Evolutionary conservation across 805 yeast species (phyloP), one percentile per base, ranked within the genome.

Genomic region (Metschnikowia drakensbergensis): DNA sequence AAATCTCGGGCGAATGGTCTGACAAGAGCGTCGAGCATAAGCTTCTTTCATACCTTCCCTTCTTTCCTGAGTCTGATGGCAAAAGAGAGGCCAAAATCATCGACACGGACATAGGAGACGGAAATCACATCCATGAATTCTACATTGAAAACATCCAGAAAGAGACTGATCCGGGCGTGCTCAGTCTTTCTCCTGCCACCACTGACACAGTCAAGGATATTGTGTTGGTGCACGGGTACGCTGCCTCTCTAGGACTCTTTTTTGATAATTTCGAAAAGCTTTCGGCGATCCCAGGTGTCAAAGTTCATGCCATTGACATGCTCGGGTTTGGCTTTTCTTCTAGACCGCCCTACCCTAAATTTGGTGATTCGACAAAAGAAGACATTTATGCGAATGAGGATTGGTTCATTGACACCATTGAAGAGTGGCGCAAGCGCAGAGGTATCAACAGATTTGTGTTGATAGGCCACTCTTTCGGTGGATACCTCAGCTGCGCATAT

Each of bases 211-310:
- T 59, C 26, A 67, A 65, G 47, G 87, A 83, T 64, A 65, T 90
- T 25, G 88, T 94, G 2, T 65, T 92, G 52, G 68, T 94, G 4
- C 99, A 92, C 65, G 99, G 99, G 0, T 90, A 89, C 61, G 97
- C 96, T 1, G 96, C 98, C 0, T 88, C 96, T 1, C 77, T 90
- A 10, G 92, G 95, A 26, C 82, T 89, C 47, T 92, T 82, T 58
- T 79, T 84, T 59, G 80, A 84, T 52, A 92, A 88, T 60, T 80
- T 88, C 54, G 79, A 77, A 40, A 57, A 48, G 28, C 63, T 77
- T 29, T 66, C 74, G 6, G 57, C 69, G 4, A 67, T 84, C 7
- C 80, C 81, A 1, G 83, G 86, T 3, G 71, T 75, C 10, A 72
- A 77, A 37, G 59, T 87, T 31, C 89, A 83, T 62, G 83, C 88